phyloP scores from a whole-genome alignment of 306 rosid genomes.

The Quercus dentata region DNA sequence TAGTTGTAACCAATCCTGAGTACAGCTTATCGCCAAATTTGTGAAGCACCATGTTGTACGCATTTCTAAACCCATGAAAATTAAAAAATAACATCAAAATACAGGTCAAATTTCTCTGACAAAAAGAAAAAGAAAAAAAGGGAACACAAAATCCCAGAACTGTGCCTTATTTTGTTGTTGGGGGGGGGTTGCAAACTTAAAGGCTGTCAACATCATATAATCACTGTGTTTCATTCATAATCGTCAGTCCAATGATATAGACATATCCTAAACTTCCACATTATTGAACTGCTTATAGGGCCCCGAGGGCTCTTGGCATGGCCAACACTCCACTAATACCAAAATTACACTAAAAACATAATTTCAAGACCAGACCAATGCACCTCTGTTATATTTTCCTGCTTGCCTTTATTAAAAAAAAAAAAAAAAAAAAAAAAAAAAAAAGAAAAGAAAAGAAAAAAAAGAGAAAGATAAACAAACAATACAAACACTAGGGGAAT shows the following conservation, averaged over 20 bases:
- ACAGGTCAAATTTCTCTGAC: not conserved
- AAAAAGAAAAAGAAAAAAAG: not conserved
- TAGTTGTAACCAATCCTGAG: conserved; percentile 68
- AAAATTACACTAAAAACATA: not conserved
- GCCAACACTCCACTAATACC: not conserved
- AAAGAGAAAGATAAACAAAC: too few species aligned
- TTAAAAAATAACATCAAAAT: conserved; percentile 17
- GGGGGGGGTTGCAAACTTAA: not conserved
- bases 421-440: not conserved
- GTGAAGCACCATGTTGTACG: conserved; percentile 98
- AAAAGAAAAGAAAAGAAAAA: too few species aligned
- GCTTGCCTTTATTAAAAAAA: too few species aligned
- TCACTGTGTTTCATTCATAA: not conserved
- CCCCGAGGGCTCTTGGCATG: not conserved
- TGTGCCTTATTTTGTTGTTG: not conserved
- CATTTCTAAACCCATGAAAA: conserved; percentile 63
- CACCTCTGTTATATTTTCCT: too few species aligned
- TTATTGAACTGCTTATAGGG: too few species aligned
- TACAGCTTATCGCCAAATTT: conserved; percentile 90
- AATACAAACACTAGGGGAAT: too few species aligned
- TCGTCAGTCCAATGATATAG: too few species aligned
- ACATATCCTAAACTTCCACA: too few species aligned
- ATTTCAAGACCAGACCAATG: not conserved
- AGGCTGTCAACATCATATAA: not conserved
- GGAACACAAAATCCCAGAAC: not conserved